Percentiles rank a stretch among this genome's conserved stretches.
These are phyloP conservation scores for Starmerella bombicola DNA, from an alignment of 805 yeast species.

Conservation along the genomic window DNA sequence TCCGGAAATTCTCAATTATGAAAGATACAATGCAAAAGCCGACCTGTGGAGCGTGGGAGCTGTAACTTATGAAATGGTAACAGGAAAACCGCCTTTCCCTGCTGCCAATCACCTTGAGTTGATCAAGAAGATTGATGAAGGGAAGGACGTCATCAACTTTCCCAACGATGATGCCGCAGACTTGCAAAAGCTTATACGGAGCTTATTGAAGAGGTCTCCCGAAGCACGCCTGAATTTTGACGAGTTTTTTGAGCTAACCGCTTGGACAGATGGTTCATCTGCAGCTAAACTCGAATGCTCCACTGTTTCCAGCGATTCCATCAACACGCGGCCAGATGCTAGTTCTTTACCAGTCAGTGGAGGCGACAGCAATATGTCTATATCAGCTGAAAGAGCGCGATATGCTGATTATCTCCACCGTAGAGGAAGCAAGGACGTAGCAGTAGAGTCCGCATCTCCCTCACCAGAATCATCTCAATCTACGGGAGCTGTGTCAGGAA, in stretches of 20 bases:
- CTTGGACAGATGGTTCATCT: constrained; percentile 5
- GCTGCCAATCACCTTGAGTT: constrained; percentile 90
- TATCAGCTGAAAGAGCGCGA: not conserved
- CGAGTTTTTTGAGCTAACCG: constrained; percentile 57
- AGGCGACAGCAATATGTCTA: not conserved
- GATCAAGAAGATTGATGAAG: constrained; percentile 68
- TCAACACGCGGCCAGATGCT: constrained; percentile 2
- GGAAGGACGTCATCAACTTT: constrained; percentile 65
- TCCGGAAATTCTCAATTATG: constrained; percentile 87
- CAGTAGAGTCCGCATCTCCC: constrained; percentile 27
- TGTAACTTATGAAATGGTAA: constrained; percentile 86
- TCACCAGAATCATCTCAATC: constrained; percentile 11
- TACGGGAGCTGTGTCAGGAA: not conserved
- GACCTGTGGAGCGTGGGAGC: constrained; percentile 98
- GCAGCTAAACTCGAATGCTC: not conserved
- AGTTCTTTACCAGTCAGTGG: constrained; percentile 19
- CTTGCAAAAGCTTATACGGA: constrained; percentile 57
- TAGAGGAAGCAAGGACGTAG: constrained; percentile 10
- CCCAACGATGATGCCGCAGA: constrained; percentile 53
- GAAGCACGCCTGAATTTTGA: constrained; percentile 76
- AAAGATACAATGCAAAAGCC: constrained; percentile 93
- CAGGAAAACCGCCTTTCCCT: constrained; percentile 91
- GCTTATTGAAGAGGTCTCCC: constrained; percentile 71
- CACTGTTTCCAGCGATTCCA: not conserved
- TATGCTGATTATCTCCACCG: constrained; percentile 11